Conservation (phyloP, 1,139 yeast genomes). For the Yamadazyma trypodendri region DNA sequence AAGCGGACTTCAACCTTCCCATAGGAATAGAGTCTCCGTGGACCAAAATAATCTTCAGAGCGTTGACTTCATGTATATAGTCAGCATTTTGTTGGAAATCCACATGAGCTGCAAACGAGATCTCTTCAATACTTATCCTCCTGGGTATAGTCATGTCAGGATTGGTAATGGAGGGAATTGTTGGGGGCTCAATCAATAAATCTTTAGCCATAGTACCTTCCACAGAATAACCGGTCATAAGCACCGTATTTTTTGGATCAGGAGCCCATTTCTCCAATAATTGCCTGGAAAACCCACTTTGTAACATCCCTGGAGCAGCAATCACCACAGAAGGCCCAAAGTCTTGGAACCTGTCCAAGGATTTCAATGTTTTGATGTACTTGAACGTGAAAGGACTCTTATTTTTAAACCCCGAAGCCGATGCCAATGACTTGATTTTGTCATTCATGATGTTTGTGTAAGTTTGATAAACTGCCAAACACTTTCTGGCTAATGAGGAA, state of each 20-base stretch:
- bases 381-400: constrained; percentile 87
- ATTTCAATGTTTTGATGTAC: constrained; percentile 75
- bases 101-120: constrained; percentile 98
- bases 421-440: constrained; percentile 72
- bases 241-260: constrained; percentile 82
- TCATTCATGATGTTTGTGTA: constrained; percentile 98
- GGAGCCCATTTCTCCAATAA: constrained; percentile 96
- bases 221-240: constrained; percentile 94
- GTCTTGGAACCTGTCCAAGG: constrained; percentile 83
- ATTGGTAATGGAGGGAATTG: constrained; percentile 75
- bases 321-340: constrained; percentile 94
- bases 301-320: constrained; percentile 98
- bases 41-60: constrained; percentile 80
- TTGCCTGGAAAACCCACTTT: constrained; percentile 91
- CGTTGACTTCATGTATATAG: constrained; percentile 84
- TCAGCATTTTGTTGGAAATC: constrained; percentile 92
- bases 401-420: constrained; percentile 48
- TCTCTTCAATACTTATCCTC: constrained; percentile 85
- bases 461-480: constrained; percentile 97
- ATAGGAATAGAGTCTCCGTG: constrained; percentile 98
- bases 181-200: constrained; percentile 81
- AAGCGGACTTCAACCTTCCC: constrained; percentile 94
- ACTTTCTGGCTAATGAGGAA: constrained; percentile 88
- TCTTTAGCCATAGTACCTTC: constrained; percentile 98
- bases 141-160: constrained; percentile 87